Evolutionary conservation across 306 rosid species (phyloP), one percentile per base, ranked within the genome.

Genomic region (Ceratonia siliqua): DNA sequence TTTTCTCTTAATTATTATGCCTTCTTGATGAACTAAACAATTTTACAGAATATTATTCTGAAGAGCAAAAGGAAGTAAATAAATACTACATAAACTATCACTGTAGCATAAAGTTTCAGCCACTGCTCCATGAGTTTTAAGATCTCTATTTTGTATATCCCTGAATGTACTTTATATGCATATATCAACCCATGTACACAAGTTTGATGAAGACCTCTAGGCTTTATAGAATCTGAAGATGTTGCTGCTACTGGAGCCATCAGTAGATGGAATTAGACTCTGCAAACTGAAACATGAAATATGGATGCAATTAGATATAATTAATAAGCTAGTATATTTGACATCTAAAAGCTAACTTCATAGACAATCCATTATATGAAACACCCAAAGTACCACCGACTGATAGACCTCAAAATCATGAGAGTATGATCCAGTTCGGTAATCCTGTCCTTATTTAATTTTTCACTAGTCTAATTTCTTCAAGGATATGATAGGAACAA

Each of bases 211-310:
- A 39, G 61, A 95, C 99, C 99, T 92, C 89, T 84, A 17, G 99
- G 89, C 32, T 89, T 86, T 27, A 95, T 81, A 8, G 88, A 83
- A 36, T 92, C 92, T 9, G 96, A 75, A 75, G 91, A 84, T 56
- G 89, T 85, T 76, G 80, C 68, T 6, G 90, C 74, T 36, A 38
- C 76, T 6, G 92, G 90, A 74, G 97, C 96, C 98, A 92, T 92
- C 32, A 79, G 11, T 38, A 20, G 68, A 72, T 59, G 72, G 38
- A 77, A 72, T 43, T n/a, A 79, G 59, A 79, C 78, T 81, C 91
- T 82, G 87, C 56, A 77, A 36, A 54, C 28, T n/a, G 50, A 83
- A 54, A 74, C 38, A 83, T 6, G 46, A 56, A 25, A 82, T 0
- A 17, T 1, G 32, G 24, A 62, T 17, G 36, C 0, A 49, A 14